phyloP scores from a whole-genome alignment of 23 red algal genomes.

The Gracilaria domingensis region DNA sequence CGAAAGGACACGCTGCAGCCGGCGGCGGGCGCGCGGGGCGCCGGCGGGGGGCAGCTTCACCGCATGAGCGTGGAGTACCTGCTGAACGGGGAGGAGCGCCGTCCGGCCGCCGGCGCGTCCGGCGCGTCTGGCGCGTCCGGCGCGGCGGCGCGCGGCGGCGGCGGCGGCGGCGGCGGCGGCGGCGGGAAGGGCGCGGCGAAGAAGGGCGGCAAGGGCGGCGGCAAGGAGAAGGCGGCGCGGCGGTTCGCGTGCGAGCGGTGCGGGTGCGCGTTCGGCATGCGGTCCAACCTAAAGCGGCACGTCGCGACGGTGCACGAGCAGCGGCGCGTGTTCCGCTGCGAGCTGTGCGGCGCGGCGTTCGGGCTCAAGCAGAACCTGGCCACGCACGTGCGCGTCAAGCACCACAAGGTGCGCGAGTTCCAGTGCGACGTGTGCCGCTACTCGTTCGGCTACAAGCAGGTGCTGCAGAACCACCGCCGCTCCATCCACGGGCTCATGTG shows the following conservation, averaged over 20 bases:
- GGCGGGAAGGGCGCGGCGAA: neutral
- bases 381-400: constrained; percentile 59
- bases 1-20: too few relatives aligned
- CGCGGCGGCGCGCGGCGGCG: neutral
- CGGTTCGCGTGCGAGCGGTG: constrained; percentile 42
- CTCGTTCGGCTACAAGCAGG: constrained; percentile 73
- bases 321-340: constrained; percentile 57
- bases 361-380: constrained; percentile 66
- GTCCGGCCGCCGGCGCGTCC: neutral
- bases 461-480: constrained; percentile 61
- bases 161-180: neutral
- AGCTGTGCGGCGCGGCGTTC: constrained; percentile 51
- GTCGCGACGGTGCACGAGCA: constrained; percentile 70
- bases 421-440: constrained; percentile 35
- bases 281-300: constrained; percentile 66
- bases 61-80: constrained; percentile 50
- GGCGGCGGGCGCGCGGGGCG: too few relatives aligned
- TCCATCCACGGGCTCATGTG: constrained; percentile 43
- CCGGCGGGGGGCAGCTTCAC: neutral
- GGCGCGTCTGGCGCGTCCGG: neutral
- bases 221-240: neutral
- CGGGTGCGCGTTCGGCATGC: constrained; percentile 42
- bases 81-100: constrained; percentile 26
- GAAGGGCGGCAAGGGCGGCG: neutral
- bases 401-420: constrained; percentile 39